Evolutionary conservation across 164 flowering plant genomes (phyloP), one percentile per base, ranked within the genome.

Genomic region (Nymphaea thermarum): DNA sequence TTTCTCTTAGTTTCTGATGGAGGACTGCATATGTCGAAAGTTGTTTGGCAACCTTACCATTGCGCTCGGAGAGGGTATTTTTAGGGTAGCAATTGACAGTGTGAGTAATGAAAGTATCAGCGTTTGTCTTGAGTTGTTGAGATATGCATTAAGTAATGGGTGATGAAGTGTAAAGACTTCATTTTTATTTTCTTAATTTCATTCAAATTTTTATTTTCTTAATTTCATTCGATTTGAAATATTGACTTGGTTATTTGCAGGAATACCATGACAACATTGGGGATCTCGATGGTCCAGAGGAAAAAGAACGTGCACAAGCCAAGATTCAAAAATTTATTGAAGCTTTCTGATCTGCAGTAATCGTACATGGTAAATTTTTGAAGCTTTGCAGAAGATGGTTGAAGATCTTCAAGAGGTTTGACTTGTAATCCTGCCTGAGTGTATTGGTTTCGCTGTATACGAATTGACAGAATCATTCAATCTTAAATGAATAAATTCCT

Each of bases 261-360:
- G 98, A 94, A 72, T 91, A 89, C 76, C 97, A 94, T 68, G 96
- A 94, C 78, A 89, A 91, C 72, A 90, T 94, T 68, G 98, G 98
- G 3, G 97, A 94, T 74, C 67, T 88, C 57, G 98, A 94, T 71
- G 98, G 98, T 61, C 87, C 91, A 61, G 98, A 94, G 66, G 98
- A 91, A 74, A 94, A 85, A 76, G 97, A 94, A 76, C 76, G 89
- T 16, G 86, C 85, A 10, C 97, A 86, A 71, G 69, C 84, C 25
- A 91, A 79, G 79, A 88, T 91, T 45, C 82, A 83, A 66, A 91
- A 71, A 73, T 91, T 91, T 77, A 85, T 91, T 53, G 77, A 85
- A 3, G 86, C 96, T 3, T 79, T 93, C 71, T 82, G 77, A 83
- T 64, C 42, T 62, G 15, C 64, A 43, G 62, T 8, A 8, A 51